These are phyloP conservation scores for Cercospora zeina DNA, from an alignment of 2,329 filamentous ascomycete species.

Conservation along the genomic window DNA sequence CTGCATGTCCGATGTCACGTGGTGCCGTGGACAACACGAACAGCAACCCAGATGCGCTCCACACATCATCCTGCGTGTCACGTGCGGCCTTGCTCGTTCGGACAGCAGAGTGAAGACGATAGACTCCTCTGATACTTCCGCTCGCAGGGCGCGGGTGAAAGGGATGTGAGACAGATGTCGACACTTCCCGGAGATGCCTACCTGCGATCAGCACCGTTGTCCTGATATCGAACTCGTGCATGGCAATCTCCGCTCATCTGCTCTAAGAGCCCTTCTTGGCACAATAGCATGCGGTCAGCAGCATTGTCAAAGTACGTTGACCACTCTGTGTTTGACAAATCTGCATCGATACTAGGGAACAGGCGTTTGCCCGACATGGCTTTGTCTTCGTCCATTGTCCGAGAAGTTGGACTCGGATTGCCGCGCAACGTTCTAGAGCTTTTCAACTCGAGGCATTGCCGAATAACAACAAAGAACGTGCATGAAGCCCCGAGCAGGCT, in stretches of 20 bases:
- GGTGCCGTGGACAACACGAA: neutral
- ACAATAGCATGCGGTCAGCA: constrained; percentile 10
- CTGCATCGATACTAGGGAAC: constrained; percentile 6
- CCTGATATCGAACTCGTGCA: neutral
- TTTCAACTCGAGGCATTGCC: constrained; percentile 15
- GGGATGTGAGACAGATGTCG: constrained; percentile 11
- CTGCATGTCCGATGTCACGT: neutral
- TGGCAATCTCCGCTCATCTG: neutral
- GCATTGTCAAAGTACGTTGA: constrained; percentile 4
- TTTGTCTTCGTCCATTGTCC: constrained; percentile 20
- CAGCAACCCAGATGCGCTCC: neutral
- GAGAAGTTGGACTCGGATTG: constrained; percentile 7
- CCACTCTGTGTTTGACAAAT: constrained; percentile 13
- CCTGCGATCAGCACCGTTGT: neutral
- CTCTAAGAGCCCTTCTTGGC: neutral
- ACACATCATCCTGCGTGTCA: neutral
- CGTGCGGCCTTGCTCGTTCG: neutral
- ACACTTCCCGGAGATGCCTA: neutral
- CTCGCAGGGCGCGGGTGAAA: constrained; percentile 6
- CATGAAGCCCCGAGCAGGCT: constrained; percentile 5
- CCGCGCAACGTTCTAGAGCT: constrained; percentile 11
- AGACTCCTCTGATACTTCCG: constrained; percentile 1
- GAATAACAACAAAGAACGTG: constrained; percentile 13
- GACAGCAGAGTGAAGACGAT: neutral
- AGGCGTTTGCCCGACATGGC: constrained; percentile 12